Percentiles rank a stretch among this genome's conserved stretches.
phyloP scores from a whole-genome alignment of 1,284 basidiomycete genomes.

The Moniliophthora roreri region DNA sequence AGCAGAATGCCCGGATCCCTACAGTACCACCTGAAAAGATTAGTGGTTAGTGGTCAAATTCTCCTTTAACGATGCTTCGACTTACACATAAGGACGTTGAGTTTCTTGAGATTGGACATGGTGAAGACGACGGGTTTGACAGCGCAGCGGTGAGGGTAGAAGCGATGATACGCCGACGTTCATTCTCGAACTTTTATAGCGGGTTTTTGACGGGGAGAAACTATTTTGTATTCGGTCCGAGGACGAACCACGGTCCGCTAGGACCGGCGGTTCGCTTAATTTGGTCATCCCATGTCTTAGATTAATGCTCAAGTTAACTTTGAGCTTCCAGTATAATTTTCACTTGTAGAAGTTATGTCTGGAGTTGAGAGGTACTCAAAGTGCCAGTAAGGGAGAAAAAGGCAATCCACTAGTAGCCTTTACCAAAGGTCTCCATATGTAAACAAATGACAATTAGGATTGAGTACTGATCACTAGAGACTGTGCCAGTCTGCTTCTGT shows the following conservation, averaged over 20 bases:
- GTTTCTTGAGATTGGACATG: slow-evolving; percentile 45
- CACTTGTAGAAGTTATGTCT: too few relatives aligned
- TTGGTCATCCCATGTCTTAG: neutral
- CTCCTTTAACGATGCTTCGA: slow-evolving; percentile 2
- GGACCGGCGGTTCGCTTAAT: slow-evolving; percentile 15
- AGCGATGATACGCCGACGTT: neutral
- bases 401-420: too few relatives aligned
- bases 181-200: neutral
- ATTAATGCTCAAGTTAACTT: too few relatives aligned
- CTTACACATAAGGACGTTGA: slow-evolving; percentile 79
- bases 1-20: slow-evolving; percentile 21
- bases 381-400: too few relatives aligned
- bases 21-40: slow-evolving; percentile 60
- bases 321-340: too few relatives aligned
- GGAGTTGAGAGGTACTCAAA: too few relatives aligned
- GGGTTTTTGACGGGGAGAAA: neutral
- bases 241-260: neutral
- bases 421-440: too few relatives aligned
- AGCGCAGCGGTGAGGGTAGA: neutral
- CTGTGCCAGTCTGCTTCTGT: too few relatives aligned
- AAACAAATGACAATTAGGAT: too few relatives aligned
- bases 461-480: too few relatives aligned
- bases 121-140: neutral
- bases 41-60: slow-evolving; percentile 8
- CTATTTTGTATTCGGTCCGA: neutral